Base-by-base conservation (phyloP, 208 protist genomes). In the Strigomonas galati region DNA sequence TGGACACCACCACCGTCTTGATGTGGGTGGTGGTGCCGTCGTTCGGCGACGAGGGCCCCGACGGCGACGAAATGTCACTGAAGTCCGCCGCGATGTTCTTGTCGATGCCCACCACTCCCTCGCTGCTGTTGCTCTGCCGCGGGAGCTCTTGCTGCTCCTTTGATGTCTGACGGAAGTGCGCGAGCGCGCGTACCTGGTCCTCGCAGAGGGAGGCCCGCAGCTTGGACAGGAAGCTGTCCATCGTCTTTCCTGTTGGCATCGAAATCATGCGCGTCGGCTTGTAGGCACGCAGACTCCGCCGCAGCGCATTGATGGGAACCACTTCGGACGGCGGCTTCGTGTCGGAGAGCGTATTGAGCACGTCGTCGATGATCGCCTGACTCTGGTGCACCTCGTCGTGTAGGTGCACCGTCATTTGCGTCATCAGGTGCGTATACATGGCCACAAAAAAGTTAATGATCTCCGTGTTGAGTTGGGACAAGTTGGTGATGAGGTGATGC, bases 381-480 rank as follows among this genome's bases (percentile, higher is more conserved):
- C 69, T 23, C 62, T 74, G 76, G 24, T 44, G 53, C n/a, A 59
- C 57, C 40, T 69, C 71, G 27, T 64, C 57, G 2, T 52, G 32
- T 46, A 78, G 58, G 26, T 76, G 46, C 44, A 61, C 53, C 49
- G 67, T 64, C n/a, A 89, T 23, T 24, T 67, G 63, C 17, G 71
- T 49, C 7, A 74, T 69, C 24, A 68, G 76, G 14, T 65, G 52
- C 10, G 69, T 71, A 35, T 72, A 78, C 6, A 74, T 63, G 54
- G 84, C 80, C 9, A 87, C 62, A 26, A 94, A 82, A 49, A 83
- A 84, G 59, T 94, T 94, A 48, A 94, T 90, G 2, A 94, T 68
- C 67, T 91, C 88, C 59, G 88, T 94, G 72, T 91, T 92, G 30
- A 92, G 55, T 32, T 84, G 85, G 2, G 85, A 85, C 6, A 94